A percentile compares a stretch with the other conserved stretches of the same genome.
Evolutionary conservation across 1,284 basidiomycete genomes (phyloP).

Genomic region (Porodaedalea pini): DNA sequence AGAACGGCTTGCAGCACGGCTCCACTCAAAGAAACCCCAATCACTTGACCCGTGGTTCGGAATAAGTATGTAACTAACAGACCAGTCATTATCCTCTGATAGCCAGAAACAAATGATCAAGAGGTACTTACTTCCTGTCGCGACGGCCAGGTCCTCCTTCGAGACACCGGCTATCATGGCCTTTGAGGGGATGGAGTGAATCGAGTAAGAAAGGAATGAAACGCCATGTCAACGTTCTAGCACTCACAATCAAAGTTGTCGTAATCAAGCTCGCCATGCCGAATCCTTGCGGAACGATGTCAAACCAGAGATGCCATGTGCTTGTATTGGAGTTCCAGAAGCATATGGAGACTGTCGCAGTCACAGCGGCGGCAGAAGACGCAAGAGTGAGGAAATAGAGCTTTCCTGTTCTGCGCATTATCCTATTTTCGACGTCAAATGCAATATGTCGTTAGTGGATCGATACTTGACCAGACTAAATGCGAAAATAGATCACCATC

Average conservation of each 20-base stretch:
- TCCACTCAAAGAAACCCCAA: constrained; percentile 83
- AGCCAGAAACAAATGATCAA: not conserved
- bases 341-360: constrained; percentile 54
- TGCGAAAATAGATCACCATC: constrained; percentile 57
- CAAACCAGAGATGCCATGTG: constrained; percentile 66
- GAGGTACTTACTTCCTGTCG: constrained; percentile 72
- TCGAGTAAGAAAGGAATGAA: constrained; percentile 19
- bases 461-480: not conserved
- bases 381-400: constrained; percentile 69
- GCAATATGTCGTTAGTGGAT: not conserved
- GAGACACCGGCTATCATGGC: constrained; percentile 82
- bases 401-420: constrained; percentile 81
- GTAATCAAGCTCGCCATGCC: constrained; percentile 83
- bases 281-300: constrained; percentile 75
- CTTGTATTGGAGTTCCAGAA: constrained; percentile 64
- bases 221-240: constrained; percentile 19
- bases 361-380: constrained; percentile 51
- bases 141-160: constrained; percentile 80
- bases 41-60: constrained; percentile 86
- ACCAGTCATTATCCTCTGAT: constrained; percentile 13
- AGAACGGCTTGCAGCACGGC: constrained; percentile 78
- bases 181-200: constrained; percentile 33
- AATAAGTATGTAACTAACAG: constrained; percentile 82
- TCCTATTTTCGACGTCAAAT: constrained; percentile 39
- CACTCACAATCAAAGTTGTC: constrained; percentile 72